Percentiles rank a stretch among this genome's conserved stretches.
Evolutionary conservation across 352 stramenopile genomes (phyloP).

Genomic region (Aphanomyces invadans): DNA sequence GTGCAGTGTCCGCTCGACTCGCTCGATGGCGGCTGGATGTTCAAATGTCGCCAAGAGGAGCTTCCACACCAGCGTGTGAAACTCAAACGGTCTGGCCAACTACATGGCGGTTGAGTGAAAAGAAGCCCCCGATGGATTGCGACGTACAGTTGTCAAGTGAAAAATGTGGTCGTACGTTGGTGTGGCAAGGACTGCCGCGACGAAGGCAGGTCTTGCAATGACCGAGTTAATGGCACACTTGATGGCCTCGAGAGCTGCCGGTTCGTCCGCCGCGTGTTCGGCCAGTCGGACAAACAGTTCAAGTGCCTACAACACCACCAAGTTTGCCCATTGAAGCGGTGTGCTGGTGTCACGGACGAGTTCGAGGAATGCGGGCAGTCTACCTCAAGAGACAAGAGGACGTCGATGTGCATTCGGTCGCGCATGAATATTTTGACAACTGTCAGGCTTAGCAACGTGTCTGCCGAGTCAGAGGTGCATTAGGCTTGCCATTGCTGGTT

Average conservation of each 20-base stretch:
- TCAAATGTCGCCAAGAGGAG: slow-evolving; percentile 15
- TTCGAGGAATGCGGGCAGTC: neutral
- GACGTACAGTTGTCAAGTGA: neutral
- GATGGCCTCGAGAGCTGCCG: slow-evolving; percentile 6
- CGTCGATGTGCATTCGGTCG: neutral
- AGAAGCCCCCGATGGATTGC: neutral
- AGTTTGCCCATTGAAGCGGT: too few relatives aligned
- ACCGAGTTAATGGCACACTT: slow-evolving; percentile 18
- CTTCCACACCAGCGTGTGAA: slow-evolving; percentile 20
- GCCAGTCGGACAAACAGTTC: slow-evolving; percentile 1
- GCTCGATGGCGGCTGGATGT: neutral
- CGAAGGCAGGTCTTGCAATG: slow-evolving; percentile 5
- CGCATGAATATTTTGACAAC: slow-evolving; percentile 16
- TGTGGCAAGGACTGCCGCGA: neutral
- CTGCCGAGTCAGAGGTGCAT: neutral
- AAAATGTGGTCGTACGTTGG: slow-evolving; percentile 6
- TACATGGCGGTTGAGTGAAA: neutral
- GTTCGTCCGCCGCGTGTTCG: neutral
- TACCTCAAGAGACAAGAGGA: slow-evolving; percentile 14
- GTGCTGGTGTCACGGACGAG: neutral
- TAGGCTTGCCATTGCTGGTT: too few relatives aligned
- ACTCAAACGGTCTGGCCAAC: neutral
- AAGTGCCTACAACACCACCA: slow-evolving; percentile 20
- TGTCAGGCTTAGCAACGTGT: neutral
- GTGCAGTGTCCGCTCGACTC: neutral